Conservation (phyloP, 805 yeast species). For the Candida ortonii region DNA sequence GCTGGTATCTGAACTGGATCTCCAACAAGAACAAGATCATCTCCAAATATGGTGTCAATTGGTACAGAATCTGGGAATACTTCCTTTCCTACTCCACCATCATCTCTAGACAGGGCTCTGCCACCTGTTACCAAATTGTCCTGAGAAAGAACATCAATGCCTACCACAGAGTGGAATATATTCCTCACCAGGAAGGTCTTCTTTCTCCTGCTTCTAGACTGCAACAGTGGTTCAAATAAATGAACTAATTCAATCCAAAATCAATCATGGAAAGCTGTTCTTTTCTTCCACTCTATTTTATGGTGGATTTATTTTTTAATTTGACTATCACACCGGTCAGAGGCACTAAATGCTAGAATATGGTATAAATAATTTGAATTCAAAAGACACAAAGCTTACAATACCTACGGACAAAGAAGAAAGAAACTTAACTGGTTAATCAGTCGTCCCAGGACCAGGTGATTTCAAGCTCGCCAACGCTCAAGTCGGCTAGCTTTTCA, state of each 20-base stretch:
- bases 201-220: slow-evolving; percentile 55
- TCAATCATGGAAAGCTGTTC: too few species aligned
- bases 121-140: slow-evolving; percentile 86
- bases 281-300: too few species aligned
- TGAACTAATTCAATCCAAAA: not conserved
- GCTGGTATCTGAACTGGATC: slow-evolving; percentile 94
- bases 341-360: not conserved
- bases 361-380: too few species aligned
- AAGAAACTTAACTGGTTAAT: too few species aligned
- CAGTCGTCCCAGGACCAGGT: slow-evolving; percentile 42
- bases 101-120: slow-evolving; percentile 89
- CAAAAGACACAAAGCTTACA: too few species aligned
- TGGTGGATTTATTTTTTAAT: too few species aligned
- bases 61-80: slow-evolving; percentile 94
- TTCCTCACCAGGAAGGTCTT: slow-evolving; percentile 76
- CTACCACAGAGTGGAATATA: slow-evolving; percentile 76
- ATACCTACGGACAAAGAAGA: too few species aligned
- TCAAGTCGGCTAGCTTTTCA: slow-evolving; percentile 41
- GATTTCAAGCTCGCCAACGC: slow-evolving; percentile 45
- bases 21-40: slow-evolving; percentile 73
- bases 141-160: slow-evolving; percentile 86
- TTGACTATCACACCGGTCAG: too few species aligned
- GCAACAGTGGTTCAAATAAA: slow-evolving; percentile 53
- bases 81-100: slow-evolving; percentile 81
- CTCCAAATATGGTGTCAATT: slow-evolving; percentile 79